Percentiles rank a stretch among this genome's conserved stretches.
phyloP scores from a whole-genome alignment of 495 filamentous ascomycete species.

The Daldinia childiae region DNA sequence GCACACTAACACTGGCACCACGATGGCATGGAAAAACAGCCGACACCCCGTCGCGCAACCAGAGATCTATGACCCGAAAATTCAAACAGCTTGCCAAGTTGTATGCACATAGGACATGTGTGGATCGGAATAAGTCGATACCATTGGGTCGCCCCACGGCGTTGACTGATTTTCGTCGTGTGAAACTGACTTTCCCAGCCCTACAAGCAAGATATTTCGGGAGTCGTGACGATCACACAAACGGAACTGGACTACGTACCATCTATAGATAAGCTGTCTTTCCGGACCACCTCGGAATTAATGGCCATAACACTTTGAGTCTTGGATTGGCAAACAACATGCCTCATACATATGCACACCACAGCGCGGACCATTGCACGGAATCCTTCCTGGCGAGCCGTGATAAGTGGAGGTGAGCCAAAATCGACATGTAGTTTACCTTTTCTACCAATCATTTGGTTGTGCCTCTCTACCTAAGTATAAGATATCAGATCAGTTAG shows the following conservation, averaged over 20 bases:
- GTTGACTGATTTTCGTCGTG: constrained; percentile 18
- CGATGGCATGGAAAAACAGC: constrained; percentile 33
- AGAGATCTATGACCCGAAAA: constrained; percentile 24
- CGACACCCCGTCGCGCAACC: constrained; percentile 14
- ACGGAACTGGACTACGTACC: not conserved
- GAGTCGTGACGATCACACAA: not conserved
- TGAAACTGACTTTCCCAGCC: constrained; percentile 22
- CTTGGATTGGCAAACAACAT: constrained; percentile 1
- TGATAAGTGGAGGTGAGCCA: constrained; percentile 30
- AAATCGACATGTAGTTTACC: constrained; percentile 1
- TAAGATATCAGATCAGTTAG: not conserved
- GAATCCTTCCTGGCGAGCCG: constrained; percentile 35
- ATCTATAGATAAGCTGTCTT: not conserved
- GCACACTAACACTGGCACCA: constrained; percentile 26
- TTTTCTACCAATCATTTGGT: not conserved
- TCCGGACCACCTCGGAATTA: not conserved
- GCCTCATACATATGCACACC: not conserved
- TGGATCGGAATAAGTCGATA: constrained; percentile 11
- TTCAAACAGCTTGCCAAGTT: constrained; percentile 17
- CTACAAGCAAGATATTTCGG: not conserved
- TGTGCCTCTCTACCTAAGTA: not conserved
- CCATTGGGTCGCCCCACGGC: constrained; percentile 14
- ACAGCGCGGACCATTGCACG: constrained; percentile 17
- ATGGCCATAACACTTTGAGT: not conserved
- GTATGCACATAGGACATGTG: constrained; percentile 6